A percentile compares a stretch with the other conserved stretches of the same genome.
phyloP scores from a whole-genome alignment of 306 rosid genomes.

The Fagus sylvatica region DNA sequence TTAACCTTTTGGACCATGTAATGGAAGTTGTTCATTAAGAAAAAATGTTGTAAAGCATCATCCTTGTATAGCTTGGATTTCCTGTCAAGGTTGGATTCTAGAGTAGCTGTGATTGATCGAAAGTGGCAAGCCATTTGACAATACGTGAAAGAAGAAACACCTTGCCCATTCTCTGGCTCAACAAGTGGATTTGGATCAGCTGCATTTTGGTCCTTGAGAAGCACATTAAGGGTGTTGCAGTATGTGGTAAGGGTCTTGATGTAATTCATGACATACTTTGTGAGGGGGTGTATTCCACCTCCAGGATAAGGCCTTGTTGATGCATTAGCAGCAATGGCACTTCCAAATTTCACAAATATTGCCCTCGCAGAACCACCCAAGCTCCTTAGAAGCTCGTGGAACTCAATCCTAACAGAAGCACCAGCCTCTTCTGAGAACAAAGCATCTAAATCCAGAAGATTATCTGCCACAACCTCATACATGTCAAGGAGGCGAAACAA shows the following conservation, averaged over 20 bases:
- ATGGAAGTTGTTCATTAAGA: slow-evolving; percentile 64
- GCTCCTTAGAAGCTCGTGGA: slow-evolving; percentile 39
- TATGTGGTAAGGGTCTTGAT: slow-evolving; percentile 41
- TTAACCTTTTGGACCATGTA: slow-evolving; percentile 65
- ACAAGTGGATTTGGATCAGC: slow-evolving; percentile 6
- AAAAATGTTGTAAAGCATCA: slow-evolving; percentile 51
- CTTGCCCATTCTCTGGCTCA: slow-evolving; percentile 1
- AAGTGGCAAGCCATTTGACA: slow-evolving; percentile 43
- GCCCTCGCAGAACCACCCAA: slow-evolving; percentile 42
- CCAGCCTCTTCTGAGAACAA: slow-evolving; percentile 50
- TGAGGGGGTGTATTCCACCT: slow-evolving; percentile 62
- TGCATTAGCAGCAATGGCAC: slow-evolving; percentile 40
- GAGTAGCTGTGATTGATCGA: slow-evolving; percentile 35
- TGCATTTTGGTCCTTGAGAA: slow-evolving; percentile 35
- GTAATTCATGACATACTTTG: slow-evolving; percentile 70
- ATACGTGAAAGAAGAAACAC: slow-evolving; percentile 2
- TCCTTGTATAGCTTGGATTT: slow-evolving; percentile 55
- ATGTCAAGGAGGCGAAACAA: slow-evolving; percentile 59
- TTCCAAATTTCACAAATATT: slow-evolving; percentile 43
- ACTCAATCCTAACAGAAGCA: slow-evolving; percentile 40
- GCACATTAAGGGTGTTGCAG: slow-evolving; percentile 36
- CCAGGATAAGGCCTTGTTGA: slow-evolving; percentile 42
- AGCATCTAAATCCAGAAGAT: slow-evolving; percentile 37
- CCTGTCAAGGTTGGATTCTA: slow-evolving; percentile 48
- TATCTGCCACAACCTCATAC: slow-evolving; percentile 54